These are phyloP conservation scores for Penicillium glabrum DNA, from an alignment of 2,329 filamentous ascomycete genomes.

Conservation along the genomic window DNA sequence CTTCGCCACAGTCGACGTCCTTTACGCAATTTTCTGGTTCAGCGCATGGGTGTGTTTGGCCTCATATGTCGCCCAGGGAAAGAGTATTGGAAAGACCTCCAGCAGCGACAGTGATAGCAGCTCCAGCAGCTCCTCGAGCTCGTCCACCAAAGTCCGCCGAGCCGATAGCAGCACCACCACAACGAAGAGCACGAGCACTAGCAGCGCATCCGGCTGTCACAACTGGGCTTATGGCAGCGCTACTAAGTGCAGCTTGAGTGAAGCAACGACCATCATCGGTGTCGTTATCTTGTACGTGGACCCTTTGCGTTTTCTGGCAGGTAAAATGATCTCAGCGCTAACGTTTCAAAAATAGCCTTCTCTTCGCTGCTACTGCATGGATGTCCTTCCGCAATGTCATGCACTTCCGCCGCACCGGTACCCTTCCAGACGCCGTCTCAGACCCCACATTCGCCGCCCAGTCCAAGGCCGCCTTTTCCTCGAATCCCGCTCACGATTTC, in stretches of 20 bases:
- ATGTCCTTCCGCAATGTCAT: conserved; percentile 57
- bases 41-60: conserved; percentile 58
- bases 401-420: conserved; percentile 58
- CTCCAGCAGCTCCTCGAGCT: background rate
- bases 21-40: conserved; percentile 60
- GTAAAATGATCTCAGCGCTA: background rate
- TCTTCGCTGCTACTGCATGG: conserved; percentile 54
- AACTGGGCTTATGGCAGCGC: conserved; percentile 52
- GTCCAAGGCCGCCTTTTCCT: conserved; percentile 49
- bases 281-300: conserved; percentile 56
- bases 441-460: conserved; percentile 52
- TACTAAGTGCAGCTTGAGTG: conserved; percentile 57
- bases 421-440: conserved; percentile 48
- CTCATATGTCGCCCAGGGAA: conserved; percentile 56
- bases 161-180: conserved; percentile 37
- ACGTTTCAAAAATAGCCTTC: conserved; percentile 40
- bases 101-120: conserved; percentile 24
- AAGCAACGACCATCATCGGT: conserved; percentile 56
- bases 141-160: conserved; percentile 26
- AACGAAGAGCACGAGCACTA: conserved; percentile 31
- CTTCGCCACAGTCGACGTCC: conserved; percentile 55
- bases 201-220: conserved; percentile 33
- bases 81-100: conserved; percentile 47
- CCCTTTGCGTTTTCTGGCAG: background rate
- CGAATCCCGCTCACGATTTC: conserved; percentile 47